Evolutionary conservation across 192 early-diverging fungal species (phyloP).

Genomic region (Entomortierella parvispora): DNA sequence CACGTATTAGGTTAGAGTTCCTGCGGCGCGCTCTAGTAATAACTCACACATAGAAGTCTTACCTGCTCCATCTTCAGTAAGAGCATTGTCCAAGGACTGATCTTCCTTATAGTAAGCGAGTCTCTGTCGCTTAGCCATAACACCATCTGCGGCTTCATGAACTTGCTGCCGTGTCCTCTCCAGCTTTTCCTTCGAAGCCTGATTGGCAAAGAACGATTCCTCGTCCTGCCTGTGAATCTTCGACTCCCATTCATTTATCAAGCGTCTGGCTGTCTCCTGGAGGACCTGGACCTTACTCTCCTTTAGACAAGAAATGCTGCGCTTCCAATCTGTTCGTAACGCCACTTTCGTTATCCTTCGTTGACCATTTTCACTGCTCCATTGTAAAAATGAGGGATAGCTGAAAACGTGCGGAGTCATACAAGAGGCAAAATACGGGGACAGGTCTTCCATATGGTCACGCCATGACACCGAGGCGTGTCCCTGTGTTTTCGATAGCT

Average conservation of each 20-base stretch:
- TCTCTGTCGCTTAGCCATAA: constrained; percentile 5
- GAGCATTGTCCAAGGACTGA: neutral
- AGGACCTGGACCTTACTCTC: neutral
- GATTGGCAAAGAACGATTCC: neutral
- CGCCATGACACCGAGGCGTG: too few relatives aligned
- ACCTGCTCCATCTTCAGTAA: neutral
- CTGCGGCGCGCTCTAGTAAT: too few relatives aligned
- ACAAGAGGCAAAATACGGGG: too few relatives aligned
- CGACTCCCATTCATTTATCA: constrained; percentile 1
- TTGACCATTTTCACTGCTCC: too few relatives aligned
- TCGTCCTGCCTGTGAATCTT: neutral
- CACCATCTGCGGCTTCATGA: constrained; percentile 2
- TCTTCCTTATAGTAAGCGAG: constrained; percentile 4
- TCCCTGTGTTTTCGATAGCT: too few relatives aligned
- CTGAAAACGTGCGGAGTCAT: too few relatives aligned
- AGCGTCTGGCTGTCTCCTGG: neutral
- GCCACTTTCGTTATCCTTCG: too few relatives aligned
- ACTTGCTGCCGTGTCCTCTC: constrained; percentile 2
- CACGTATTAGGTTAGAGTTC: neutral
- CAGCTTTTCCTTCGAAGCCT: constrained; percentile 4
- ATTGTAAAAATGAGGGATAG: too few relatives aligned
- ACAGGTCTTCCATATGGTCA: too few relatives aligned
- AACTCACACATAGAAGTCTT: constrained; percentile 2
- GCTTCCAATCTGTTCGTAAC: too few relatives aligned
- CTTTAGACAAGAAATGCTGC: too few relatives aligned